Conservation (phyloP, 2,329 filamentous ascomycete genomes). For the Exophiala sideris region DNA sequence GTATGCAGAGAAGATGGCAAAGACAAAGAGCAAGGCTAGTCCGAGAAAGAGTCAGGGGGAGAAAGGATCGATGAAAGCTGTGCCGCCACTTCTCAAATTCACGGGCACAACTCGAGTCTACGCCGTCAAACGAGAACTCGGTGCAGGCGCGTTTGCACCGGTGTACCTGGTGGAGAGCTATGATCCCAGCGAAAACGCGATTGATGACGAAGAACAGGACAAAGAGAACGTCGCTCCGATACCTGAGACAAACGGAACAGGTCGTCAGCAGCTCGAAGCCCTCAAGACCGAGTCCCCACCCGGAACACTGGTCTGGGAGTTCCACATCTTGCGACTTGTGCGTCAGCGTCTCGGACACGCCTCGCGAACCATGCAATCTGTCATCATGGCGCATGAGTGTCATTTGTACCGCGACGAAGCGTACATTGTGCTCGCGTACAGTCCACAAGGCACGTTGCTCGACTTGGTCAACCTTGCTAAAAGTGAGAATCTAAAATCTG, state of each 20-base stretch:
- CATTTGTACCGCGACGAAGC: constrained; percentile 88
- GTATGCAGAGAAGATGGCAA: constrained; percentile 65
- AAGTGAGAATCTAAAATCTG: constrained; percentile 56
- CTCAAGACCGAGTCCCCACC: constrained; percentile 93
- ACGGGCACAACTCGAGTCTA: constrained; percentile 65
- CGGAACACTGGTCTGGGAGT: constrained; percentile 70
- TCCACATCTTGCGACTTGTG: constrained; percentile 85
- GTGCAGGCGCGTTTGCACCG: constrained; percentile 89
- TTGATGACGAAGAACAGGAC: constrained; percentile 44
- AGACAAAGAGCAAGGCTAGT: constrained; percentile 40
- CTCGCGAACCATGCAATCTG: constrained; percentile 66
- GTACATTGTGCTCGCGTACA: constrained; percentile 82
- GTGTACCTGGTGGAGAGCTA: constrained; percentile 86
- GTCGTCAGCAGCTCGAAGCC: constrained; percentile 69
- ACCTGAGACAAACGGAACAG: constrained; percentile 32
- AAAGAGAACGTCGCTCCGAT: constrained; percentile 45
- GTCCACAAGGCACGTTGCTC: constrained; percentile 87
- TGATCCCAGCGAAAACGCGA: constrained; percentile 46
- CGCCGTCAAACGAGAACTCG: constrained; percentile 77
- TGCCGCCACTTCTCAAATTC: constrained; percentile 66
- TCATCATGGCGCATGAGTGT: constrained; percentile 82
- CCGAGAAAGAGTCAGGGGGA: constrained; percentile 48
- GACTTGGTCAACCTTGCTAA: constrained; percentile 88
- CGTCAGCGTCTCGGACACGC: constrained; percentile 68
- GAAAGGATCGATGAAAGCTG: constrained; percentile 56